Conservation (phyloP, 2,329 filamentous ascomycete species). For the Aspergillus sergii region DNA sequence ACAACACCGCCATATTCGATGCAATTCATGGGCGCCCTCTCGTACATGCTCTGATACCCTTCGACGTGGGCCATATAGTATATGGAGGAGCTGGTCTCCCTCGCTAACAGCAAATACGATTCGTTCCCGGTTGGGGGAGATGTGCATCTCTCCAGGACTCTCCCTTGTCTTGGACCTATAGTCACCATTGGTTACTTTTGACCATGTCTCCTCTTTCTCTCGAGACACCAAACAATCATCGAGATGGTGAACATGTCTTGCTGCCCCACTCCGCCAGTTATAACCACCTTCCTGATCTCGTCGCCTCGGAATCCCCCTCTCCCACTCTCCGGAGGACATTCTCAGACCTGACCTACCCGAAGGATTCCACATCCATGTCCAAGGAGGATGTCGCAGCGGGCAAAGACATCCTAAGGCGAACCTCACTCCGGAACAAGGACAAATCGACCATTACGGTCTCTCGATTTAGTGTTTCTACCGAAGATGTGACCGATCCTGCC, state of each 20-base stretch:
- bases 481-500: slow-evolving; percentile 35
- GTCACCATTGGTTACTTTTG: slow-evolving; percentile 19
- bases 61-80: slow-evolving; percentile 21
- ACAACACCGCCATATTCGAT: slow-evolving; percentile 13
- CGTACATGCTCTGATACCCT: slow-evolving; percentile 19
- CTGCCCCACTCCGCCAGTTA: slow-evolving; percentile 62
- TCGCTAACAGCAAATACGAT: slow-evolving; percentile 25
- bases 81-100: slow-evolving; percentile 49
- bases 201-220: slow-evolving; percentile 38
- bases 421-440: slow-evolving; percentile 42
- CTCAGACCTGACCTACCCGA: slow-evolving; percentile 50
- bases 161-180: slow-evolving; percentile 24
- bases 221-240: slow-evolving; percentile 25
- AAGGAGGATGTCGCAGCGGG: slow-evolving; percentile 43
- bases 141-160: slow-evolving; percentile 29
- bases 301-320: slow-evolving; percentile 32
- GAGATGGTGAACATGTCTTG: slow-evolving; percentile 29
- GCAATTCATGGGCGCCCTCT: slow-evolving; percentile 5
- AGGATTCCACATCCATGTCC: slow-evolving; percentile 39
- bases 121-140: slow-evolving; percentile 28
- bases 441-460: slow-evolving; percentile 35
- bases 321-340: slow-evolving; percentile 52
- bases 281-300: slow-evolving; percentile 54
- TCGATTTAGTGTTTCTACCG: slow-evolving; percentile 41
- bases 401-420: slow-evolving; percentile 45